These are phyloP conservation scores for Corylus avellana DNA, from an alignment of 306 rosid genomes.

Conservation along the genomic window DNA sequence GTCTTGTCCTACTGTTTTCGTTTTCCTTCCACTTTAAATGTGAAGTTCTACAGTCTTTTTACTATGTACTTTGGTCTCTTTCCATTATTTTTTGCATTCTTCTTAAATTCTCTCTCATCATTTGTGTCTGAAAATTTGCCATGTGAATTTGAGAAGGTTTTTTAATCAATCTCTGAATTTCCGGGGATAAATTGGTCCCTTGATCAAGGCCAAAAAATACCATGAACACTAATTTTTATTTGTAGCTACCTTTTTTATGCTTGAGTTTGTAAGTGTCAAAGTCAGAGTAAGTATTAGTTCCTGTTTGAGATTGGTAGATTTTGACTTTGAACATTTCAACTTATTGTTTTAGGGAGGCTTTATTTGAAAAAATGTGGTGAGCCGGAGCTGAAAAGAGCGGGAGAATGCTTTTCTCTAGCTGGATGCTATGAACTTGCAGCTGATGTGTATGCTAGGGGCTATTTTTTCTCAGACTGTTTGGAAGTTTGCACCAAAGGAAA, in stretches of 20 bases:
- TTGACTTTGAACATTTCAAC: no score
- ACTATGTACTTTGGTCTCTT: background rate
- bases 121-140: background rate
- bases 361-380: slow-evolving; percentile 57
- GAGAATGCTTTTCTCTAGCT: slow-evolving; percentile 65
- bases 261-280: no score
- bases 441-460: slow-evolving; percentile 56
- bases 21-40: no score
- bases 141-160: background rate
- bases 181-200: background rate
- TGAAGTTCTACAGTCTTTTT: background rate
- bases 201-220: no score
- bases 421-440: slow-evolving; percentile 56
- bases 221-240: no score
- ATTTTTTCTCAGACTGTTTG: slow-evolving; percentile 54
- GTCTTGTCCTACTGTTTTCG: no score
- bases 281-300: no score
- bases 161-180: no score
- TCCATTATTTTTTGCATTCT: background rate
- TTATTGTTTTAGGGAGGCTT: slow-evolving; percentile 45
- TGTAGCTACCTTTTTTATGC: no score
- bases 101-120: background rate
- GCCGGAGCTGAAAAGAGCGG: slow-evolving; percentile 57
- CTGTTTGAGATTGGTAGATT: no score
- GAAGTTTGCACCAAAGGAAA: slow-evolving; percentile 51